Base-by-base conservation (phyloP, 73 alveolate genomes). In the Paramecium bursaria region DNA sequence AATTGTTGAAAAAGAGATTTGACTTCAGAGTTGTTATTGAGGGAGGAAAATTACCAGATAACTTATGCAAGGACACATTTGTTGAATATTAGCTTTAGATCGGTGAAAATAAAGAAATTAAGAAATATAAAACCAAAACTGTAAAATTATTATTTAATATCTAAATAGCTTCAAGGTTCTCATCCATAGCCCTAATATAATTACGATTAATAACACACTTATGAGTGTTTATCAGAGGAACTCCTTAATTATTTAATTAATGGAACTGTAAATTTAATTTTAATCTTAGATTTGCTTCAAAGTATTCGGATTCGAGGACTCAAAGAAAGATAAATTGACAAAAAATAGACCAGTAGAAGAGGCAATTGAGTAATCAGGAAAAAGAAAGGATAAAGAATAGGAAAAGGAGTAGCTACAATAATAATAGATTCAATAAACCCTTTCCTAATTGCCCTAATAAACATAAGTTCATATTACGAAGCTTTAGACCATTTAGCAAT, bases 31-130 rank as follows among this genome's bases (percentile, higher is more conserved):
- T 79, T 29, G 31, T 57, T 15, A 79, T 79, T 9, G 76, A 54
- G 27, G 73, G 76, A n/a, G 89, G 79, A 39, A 17, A 75, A 23
- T 74, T 92, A 19, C 97, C 97, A 0, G 90, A 73, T 23, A 73
- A 86, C 46, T 86, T 90, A 61, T 92, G 95, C 53, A 90, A 86
- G 67, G 97, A 92, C 55, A 92, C 92, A 1, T 92, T 67, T 74
- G 86, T 89, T 13, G 97, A 92, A 31, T 92, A 92, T 80, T 35
- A 74, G 21, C 76, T 92, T 61, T 85, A 53, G 48, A 26, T 90
- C 21, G 95, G 87, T 44, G 90, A 90, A n/a, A 90, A 90, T 46
- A 74, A 47, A 52, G 85, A 86, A 14, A 53, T 49, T 27, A 74
- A 79, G 39, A 53, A 44, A 17, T 79, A 5, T 53, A 79, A 73